Evolutionary conservation across 441 rosid species (phyloP).

Genomic region (Pelargonium australe): DNA sequence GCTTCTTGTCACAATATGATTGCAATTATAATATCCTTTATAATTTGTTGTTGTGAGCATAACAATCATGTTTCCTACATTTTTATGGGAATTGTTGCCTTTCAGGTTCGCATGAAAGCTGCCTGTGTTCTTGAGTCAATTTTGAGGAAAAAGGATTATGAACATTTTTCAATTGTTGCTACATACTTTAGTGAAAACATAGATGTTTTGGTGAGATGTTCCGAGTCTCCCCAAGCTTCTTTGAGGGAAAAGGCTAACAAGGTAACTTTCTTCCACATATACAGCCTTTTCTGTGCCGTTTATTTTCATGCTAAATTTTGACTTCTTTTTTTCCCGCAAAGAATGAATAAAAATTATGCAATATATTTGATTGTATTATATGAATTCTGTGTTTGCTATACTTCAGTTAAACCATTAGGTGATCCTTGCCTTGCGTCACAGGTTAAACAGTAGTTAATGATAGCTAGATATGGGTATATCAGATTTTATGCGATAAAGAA

Average conservation of each 20-base stretch:
- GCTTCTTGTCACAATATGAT: neutral
- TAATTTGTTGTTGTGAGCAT: neutral
- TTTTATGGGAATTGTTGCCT: slow-evolving; percentile 16
- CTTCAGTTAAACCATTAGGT: neutral
- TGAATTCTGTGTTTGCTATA: neutral
- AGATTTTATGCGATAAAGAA: neutral
- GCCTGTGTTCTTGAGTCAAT: slow-evolving; percentile 81
- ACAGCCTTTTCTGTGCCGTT: neutral
- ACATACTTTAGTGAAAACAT: slow-evolving; percentile 72
- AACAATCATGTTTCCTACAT: slow-evolving; percentile 5
- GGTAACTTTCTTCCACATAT: slow-evolving; percentile 34
- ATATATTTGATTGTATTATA: neutral
- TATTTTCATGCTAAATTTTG: neutral
- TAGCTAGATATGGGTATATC: neutral
- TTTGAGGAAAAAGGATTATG: slow-evolving; percentile 72
- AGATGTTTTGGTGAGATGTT: slow-evolving; percentile 56
- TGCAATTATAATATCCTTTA: neutral
- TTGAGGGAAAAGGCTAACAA: slow-evolving; percentile 80
- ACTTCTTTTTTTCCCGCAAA: neutral
- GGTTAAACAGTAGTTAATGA: neutral
- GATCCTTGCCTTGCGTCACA: slow-evolving; percentile 5
- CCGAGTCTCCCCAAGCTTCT: slow-evolving; percentile 86
- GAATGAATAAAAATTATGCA: neutral
- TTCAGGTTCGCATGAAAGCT: slow-evolving; percentile 91
- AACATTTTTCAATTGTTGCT: slow-evolving; percentile 47